Conservation (phyloP, 2,329 filamentous ascomycete species). For the Coniella vitis region DNA sequence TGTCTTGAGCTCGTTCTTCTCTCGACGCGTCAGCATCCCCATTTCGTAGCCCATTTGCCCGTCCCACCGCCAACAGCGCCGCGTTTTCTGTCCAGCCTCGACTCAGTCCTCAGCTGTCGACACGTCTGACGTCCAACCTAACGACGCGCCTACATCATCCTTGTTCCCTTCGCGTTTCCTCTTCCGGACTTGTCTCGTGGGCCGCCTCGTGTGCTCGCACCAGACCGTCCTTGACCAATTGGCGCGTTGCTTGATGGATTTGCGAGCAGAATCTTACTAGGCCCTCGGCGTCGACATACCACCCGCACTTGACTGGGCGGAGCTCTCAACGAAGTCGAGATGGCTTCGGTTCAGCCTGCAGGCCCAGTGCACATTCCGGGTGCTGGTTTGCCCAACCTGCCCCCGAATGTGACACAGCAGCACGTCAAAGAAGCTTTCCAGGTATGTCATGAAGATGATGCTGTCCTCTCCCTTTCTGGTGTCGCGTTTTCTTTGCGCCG, state of each 20-base stretch:
- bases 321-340: constrained; percentile 33
- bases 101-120: constrained; percentile 2
- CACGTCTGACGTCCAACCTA: constrained; percentile 5
- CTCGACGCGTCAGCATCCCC: constrained; percentile 4
- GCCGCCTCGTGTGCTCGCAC: not conserved
- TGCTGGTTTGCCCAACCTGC: constrained; percentile 40
- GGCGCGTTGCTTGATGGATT: constrained; percentile 24
- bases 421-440: constrained; percentile 68
- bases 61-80: not conserved
- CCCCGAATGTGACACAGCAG: constrained; percentile 64
- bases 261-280: constrained; percentile 28
- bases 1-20: not conserved
- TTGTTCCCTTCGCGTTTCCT: constrained; percentile 7
- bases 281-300: constrained; percentile 18
- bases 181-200: constrained; percentile 1
- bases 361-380: constrained; percentile 62
- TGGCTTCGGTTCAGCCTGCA: constrained; percentile 75
- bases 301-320: constrained; percentile 18
- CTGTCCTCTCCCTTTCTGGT: not conserved
- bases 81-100: not conserved
- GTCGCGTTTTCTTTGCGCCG: not conserved
- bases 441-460: constrained; percentile 36
- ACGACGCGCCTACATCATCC: constrained; percentile 11
- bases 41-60: constrained; percentile 3
- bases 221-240: not conserved